Evolutionary conservation across 179 eudicot species (phyloP), one percentile per base, ranked within the genome.

Genomic region (Spergularia azorica): DNA sequence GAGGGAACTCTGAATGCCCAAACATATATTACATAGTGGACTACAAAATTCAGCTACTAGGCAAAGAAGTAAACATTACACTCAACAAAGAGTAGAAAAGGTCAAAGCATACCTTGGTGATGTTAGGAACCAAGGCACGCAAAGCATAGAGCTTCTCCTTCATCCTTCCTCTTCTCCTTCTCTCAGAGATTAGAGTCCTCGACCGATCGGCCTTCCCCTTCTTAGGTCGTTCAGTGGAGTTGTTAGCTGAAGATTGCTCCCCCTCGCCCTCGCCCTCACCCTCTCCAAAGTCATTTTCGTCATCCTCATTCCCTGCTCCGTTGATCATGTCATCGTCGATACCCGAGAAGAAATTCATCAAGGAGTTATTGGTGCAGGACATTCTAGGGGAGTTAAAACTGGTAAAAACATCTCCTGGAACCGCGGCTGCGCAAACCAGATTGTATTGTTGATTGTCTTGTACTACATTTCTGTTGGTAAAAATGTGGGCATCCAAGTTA

Each of bases 61-160:
- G n/a, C n/a, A n/a, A n/a, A n/a, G n/a, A n/a, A n/a, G n/a, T n/a
- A n/a, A n/a, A n/a, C n/a, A n/a, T n/a, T n/a, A n/a, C n/a, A n/a
- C n/a, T n/a, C n/a, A n/a, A n/a, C n/a, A n/a, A n/a, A n/a, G n/a
- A n/a, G 20, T 13, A 5, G 3, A 18, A 52, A 16, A 14, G 54
- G 57, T 43, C 2, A n/a, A 6, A 17, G 18, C 10, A 6, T 56
- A 93, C 97, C 97, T 93, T 92, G 10, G 97, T 93, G 61, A 95
- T 95, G 71, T 92, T 92, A 38, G 96, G 98, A 79, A 95, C 98
- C 82, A 95, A 84, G 48, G 98, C 88, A 48, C 98, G 91, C 75
- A 95, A 82, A 0, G 92, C 88, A 20, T 92, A 95, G 70, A 95
- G 95, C 81, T 93, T 95, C 64, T 95, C 98, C 89, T 91, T 93